Evolutionary conservation across 1,284 basidiomycete genomes (phyloP), one percentile per base, ranked within the genome.

Genomic region (Ceratobasidium sp.): DNA sequence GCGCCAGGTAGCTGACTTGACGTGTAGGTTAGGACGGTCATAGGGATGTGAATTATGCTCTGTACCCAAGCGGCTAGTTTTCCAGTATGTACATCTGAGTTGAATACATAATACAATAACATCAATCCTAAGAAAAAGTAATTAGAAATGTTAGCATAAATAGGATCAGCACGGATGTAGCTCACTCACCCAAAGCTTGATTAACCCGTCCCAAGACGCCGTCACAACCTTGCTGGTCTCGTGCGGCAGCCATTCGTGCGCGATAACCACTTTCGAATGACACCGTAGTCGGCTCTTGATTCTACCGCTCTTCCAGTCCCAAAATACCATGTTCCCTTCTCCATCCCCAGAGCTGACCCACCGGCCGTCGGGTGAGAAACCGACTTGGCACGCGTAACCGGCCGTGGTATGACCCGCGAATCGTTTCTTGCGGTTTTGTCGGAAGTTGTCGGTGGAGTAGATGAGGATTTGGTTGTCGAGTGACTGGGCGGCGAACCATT

Each of bases 261-360:
- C 90, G 79, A 99, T 98, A 63, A 99, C 94, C 9, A 98, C 97
- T 84, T 99, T 95, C 51, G 89, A 91, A 82, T 99, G 98, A 6
- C 94, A 94, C 75, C 91, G 89, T 75, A 99, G 84, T 57, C 96
- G 86, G 77, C 95, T 97, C 83, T 96, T 93, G 82, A 99, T 94
- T 77, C 93, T 90, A 2, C 95, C 93, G n/a, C 91, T 96, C 85
- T 99, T 99, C 95, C 96, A 99, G 84, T 99, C 98, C 98, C 97
- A 99, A 83, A 99, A 98, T 17, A 99, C 94, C 56, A 99, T 87
- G 82, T 98, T 96, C 1, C 98, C 98, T 77, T 93, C 91, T 2
- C 94, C 94, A 80, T 99, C 97, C 36, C 98, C 98, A 71, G 95
- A 97, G 79, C 94, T 97, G 79, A 99, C 92, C 91, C 95, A 97